Base-by-base conservation (phyloP, 169 alveolate species). In the Plasmodium berghei region DNA sequence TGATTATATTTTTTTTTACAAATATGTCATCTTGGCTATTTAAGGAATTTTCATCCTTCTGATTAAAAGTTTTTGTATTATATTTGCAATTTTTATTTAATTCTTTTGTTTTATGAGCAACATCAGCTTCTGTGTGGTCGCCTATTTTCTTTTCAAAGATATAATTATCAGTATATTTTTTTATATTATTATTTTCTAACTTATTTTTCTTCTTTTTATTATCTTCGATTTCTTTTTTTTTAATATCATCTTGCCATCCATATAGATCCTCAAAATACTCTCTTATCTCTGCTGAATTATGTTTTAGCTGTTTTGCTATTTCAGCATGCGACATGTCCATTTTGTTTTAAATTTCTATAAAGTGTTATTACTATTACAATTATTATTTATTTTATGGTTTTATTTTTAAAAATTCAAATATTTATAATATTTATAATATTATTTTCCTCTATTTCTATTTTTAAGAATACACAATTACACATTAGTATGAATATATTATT, bases 201-300 rank as follows among this genome's bases (percentile, higher is more conserved):
- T 18, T 49, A 18, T 64, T 64, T 61, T 61, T 61, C 20, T 18
- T 61, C 42, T 61, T 14, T 61, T 61, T 10, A 12, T n/a, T 61
- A 22, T 14, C 42, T 24, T 59, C 40, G 5, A 16, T 56, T 63
- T 55, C 80, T 20, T 83, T 72, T 46, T 67, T 64, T 26, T 58
- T 40, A 18, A 86, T 62, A 16, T 71, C 72, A 63, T 42, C 72
- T 86, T 86, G 91, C 91, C 91, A 86, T 24, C 5, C 49, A 20
- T 86, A 86, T n/a, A 86, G 75, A 40, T 86, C 91, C 49, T 86
- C 91, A 42, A 86, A 86, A 63, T 86, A 86, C 12, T 86, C 75
- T 63, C 62, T 63, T 63, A 86, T 70, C 45, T 86, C 91, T 26
- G 28, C 58, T n/a, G 91, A 86, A 62, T 86, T 86, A 48, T 86